Evolutionary conservation across 805 yeast genomes (phyloP).

Genomic region (Wickerhamomyces chambardii): DNA sequence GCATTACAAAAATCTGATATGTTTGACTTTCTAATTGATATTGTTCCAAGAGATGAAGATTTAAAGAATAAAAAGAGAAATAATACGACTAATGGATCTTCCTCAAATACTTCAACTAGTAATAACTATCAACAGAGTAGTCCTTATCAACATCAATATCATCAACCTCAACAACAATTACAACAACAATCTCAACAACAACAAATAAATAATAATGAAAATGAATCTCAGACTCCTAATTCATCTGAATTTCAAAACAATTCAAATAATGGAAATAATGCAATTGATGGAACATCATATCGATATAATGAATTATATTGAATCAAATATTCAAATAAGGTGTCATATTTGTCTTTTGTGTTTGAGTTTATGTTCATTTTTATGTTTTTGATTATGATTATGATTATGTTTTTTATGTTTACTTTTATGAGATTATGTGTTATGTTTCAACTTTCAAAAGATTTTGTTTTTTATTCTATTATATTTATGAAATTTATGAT

Average conservation of each 20-base stretch:
- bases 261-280: too few relatives aligned
- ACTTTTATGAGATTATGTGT: too few relatives aligned
- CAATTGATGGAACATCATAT: background rate
- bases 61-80: slow-evolving; percentile 16
- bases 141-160: slow-evolving; percentile 15
- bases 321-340: too few relatives aligned
- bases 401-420: too few relatives aligned
- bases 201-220: slow-evolving; percentile 5
- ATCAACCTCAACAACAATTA: slow-evolving; percentile 13
- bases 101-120: background rate
- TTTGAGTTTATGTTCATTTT: too few relatives aligned
- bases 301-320: background rate
- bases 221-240: slow-evolving; percentile 1
- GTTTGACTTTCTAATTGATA: slow-evolving; percentile 95
- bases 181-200: slow-evolving; percentile 17
- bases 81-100: too few relatives aligned
- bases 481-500: background rate
- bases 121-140: slow-evolving; percentile 12
- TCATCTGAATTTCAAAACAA: too few relatives aligned
- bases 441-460: too few relatives aligned
- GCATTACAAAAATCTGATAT: slow-evolving; percentile 92
- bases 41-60: slow-evolving; percentile 81
- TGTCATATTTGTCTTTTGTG: too few relatives aligned
- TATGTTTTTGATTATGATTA: too few relatives aligned
- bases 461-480: too few relatives aligned